Conservation (phyloP, 1,284 basidiomycete species). For the Ustilago loliicola region DNA sequence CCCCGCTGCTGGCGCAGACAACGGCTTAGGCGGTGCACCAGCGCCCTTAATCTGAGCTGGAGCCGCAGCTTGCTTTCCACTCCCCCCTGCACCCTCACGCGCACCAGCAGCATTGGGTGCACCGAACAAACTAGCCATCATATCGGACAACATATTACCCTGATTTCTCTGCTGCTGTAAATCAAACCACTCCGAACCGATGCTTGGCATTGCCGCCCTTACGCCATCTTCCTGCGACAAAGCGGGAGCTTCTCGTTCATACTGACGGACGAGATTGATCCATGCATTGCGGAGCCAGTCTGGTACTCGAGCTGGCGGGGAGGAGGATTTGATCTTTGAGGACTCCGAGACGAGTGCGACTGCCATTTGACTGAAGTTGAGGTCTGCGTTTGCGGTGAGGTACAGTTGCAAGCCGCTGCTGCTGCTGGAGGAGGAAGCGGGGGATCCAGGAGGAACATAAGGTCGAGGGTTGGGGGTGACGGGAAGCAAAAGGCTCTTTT, state of each 20-base stretch:
- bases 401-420: constrained; percentile 42
- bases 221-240: constrained; percentile 45
- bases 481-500: constrained; percentile 61
- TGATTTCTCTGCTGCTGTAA: constrained; percentile 37
- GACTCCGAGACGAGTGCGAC: constrained; percentile 58
- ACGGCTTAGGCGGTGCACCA: constrained; percentile 15
- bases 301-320: constrained; percentile 9
- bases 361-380: constrained; percentile 67
- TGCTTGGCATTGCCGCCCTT: constrained; percentile 36
- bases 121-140: constrained; percentile 59
- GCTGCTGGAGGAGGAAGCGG: constrained; percentile 25
- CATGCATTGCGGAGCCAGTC: constrained; percentile 52
- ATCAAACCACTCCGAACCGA: constrained; percentile 51
- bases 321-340: constrained; percentile 4
- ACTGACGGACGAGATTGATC: constrained; percentile 51
- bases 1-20: constrained; percentile 7
- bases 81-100: constrained; percentile 15
- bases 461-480: constrained; percentile 67
- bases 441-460: constrained; percentile 54
- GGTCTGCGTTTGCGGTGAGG: constrained; percentile 63
- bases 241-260: constrained; percentile 52
- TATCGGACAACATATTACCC: constrained; percentile 59
- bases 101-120: neutral
- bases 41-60: constrained; percentile 15
- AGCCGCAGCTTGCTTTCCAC: neutral